Percentiles rank a stretch among this genome's conserved stretches.
These are phyloP conservation scores for Hypholoma fasciculare DNA, from an alignment of 768 basidiomycete species.

Conservation along the genomic window DNA sequence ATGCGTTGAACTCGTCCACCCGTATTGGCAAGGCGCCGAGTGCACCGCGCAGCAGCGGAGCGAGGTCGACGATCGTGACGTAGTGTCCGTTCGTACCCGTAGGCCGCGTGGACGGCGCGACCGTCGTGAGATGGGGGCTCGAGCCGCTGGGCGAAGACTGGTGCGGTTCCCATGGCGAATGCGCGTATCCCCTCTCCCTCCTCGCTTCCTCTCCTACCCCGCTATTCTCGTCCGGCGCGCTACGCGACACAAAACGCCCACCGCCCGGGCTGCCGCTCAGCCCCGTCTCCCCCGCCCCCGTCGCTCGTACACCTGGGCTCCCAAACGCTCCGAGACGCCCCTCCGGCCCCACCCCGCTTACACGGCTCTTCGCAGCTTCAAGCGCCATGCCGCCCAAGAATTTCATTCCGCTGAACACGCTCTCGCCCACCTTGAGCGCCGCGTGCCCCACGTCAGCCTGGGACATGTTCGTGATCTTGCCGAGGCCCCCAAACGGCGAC, in stretches of 20 bases:
- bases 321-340: slow-evolving; percentile 3
- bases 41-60: neutral
- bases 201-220: slow-evolving; percentile 11
- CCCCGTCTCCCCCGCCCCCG: neutral
- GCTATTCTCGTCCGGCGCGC: slow-evolving; percentile 49
- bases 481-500: slow-evolving; percentile 20
- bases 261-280: slow-evolving; percentile 16
- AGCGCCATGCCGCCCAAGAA: slow-evolving; percentile 63
- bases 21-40: slow-evolving; percentile 17
- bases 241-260: slow-evolving; percentile 57
- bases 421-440: slow-evolving; percentile 60
- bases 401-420: slow-evolving; percentile 63
- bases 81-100: slow-evolving; percentile 36
- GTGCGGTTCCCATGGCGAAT: neutral
- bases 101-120: slow-evolving; percentile 23
- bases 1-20: slow-evolving; percentile 50
- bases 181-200: slow-evolving; percentile 25
- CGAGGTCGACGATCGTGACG: slow-evolving; percentile 60
- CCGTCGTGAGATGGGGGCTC: slow-evolving; percentile 12
- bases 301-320: neutral
- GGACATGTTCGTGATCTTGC: slow-evolving; percentile 23
- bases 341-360: slow-evolving; percentile 13
- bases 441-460: slow-evolving; percentile 51
- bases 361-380: slow-evolving; percentile 43
- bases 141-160: neutral